Base-by-base conservation (phyloP, 2,329 filamentous ascomycete species). In the Aspergillus caelatus region DNA sequence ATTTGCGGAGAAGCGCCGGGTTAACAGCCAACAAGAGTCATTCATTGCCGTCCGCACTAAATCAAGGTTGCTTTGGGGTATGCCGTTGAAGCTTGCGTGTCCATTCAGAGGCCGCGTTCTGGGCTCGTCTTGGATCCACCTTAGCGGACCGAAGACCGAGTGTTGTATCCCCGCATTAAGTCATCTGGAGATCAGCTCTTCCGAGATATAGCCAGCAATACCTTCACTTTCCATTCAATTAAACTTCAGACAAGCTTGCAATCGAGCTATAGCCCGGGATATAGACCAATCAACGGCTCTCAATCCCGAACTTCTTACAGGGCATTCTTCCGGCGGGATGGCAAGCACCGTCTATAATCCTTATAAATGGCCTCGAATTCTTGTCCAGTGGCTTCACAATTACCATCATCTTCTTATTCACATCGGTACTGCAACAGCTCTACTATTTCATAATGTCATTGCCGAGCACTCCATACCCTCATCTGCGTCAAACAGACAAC, bases 261-360 rank as follows among this genome's bases (percentile, higher is more conserved):
- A 56, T 14, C 43, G 11, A 12, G 11, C n/a, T 16, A 46, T 23
- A 11, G n/a, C 9, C 43, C 68, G 68, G 68, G 60, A 55, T 67
- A 62, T 63, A 58, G 54, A 48, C 68, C 66, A 68, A 68, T 67
- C 9, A 34, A n/a, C 14, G 34, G 14, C 12, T 30, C 7, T 23
- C 48, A 52, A 52, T 28, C 48, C 48, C 48, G 48, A 30, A 16
- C 23, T 19, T 9, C 48, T 11, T 52, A 7, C 34, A 9, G 2
- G 28, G 28, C 26, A 52, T 52, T 52, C 48, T 28, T 52, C 48
- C 48, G 48, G 48, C 23, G 48, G 28, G 48, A 32, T 52, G 48
- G 36, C 36, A 19, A 39, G 36, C 8, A 39, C 36, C 36, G 14
- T 8, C 23, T 7, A 19, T 7, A 12, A 26, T 32, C 9, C 8